Conservation (phyloP, 2,329 filamentous ascomycete species). For the Fusarium sp. region DNA sequence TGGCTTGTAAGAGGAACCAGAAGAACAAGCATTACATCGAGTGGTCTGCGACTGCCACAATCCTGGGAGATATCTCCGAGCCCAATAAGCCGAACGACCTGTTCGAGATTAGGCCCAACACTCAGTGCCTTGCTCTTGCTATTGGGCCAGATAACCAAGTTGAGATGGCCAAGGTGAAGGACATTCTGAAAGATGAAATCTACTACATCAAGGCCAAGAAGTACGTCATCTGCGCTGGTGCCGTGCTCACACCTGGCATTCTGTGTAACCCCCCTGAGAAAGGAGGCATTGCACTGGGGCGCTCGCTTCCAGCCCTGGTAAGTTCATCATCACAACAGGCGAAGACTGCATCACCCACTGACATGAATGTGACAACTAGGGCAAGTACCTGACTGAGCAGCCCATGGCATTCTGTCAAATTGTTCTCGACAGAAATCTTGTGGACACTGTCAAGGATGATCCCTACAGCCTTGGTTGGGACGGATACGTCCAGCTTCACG, state of each 20-base stretch:
- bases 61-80: background rate
- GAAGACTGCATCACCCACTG: background rate
- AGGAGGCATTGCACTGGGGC: background rate
- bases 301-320: background rate
- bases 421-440: background rate
- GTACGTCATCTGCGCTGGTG: slow-evolving; percentile 5
- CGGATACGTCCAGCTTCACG: background rate
- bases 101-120: slow-evolving; percentile 1
- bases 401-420: slow-evolving; percentile 11
- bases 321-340: no score
- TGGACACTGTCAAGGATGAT: background rate
- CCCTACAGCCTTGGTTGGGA: background rate
- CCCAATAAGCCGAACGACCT: background rate
- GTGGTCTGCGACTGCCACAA: slow-evolving; percentile 15
- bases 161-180: background rate
- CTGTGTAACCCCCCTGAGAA: background rate
- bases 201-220: background rate
- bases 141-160: background rate
- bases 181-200: background rate
- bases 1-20: background rate
- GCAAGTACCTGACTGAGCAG: slow-evolving; percentile 9
- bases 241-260: slow-evolving; percentile 3
- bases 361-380: background rate
- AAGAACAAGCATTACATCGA: background rate
- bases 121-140: slow-evolving; percentile 1